Evolutionary conservation across 306 rosid species (phyloP).

Genomic region (Quercus glauca): DNA sequence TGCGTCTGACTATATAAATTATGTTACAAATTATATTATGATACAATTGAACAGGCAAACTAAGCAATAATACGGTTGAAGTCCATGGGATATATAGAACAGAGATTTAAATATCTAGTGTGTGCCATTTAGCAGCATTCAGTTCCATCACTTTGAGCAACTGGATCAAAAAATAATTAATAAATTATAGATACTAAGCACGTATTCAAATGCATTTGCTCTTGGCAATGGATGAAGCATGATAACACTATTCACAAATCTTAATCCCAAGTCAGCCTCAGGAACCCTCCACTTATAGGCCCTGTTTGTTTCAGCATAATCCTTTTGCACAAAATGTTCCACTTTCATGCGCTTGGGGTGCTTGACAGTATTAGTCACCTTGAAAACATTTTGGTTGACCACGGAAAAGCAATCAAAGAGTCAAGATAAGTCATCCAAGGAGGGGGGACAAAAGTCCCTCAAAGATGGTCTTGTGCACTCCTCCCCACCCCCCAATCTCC

Average conservation of each 20-base stretch:
- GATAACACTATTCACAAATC: background rate
- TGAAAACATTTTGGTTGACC: too few relatives aligned
- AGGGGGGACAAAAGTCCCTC: too few relatives aligned
- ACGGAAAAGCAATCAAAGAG: too few relatives aligned
- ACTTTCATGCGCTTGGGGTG: too few relatives aligned
- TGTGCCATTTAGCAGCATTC: background rate
- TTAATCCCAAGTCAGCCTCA: background rate
- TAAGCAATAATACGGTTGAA: background rate
- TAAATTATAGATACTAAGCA: background rate
- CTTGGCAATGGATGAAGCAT: background rate
- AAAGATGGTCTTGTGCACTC: too few relatives aligned
- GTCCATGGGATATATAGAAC: background rate
- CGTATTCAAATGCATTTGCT: background rate
- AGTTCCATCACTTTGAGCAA: background rate
- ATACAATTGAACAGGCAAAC: background rate
- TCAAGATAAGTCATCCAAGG: too few relatives aligned
- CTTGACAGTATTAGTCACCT: too few relatives aligned
- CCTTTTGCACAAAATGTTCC: too few relatives aligned
- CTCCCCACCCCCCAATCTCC: too few relatives aligned
- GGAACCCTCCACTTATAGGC: background rate
- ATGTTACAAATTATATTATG: too few relatives aligned
- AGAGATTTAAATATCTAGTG: background rate
- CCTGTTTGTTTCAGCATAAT: too few relatives aligned
- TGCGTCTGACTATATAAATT: background rate
- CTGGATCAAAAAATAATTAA: background rate